Evolutionary conservation across 2,329 filamentous ascomycete species (phyloP).

Genomic region (Dactylellina parvicollis): DNA sequence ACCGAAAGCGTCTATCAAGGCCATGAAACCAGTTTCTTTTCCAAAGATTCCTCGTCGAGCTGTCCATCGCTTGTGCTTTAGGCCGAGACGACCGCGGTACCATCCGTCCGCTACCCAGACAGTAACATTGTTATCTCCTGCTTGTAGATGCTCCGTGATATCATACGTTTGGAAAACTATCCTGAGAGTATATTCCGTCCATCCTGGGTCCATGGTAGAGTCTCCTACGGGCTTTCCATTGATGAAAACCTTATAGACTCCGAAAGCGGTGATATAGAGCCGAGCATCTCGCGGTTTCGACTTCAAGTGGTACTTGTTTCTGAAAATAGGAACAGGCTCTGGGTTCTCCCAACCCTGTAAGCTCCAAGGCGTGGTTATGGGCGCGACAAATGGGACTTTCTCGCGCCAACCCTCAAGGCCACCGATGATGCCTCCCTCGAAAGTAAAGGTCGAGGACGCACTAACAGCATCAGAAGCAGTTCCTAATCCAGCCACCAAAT

Average conservation of each 20-base stretch:
- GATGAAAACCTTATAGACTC: slow-evolving; percentile 38
- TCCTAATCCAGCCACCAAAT: background rate
- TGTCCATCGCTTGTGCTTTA: slow-evolving; percentile 32
- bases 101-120: slow-evolving; percentile 43
- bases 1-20: slow-evolving; percentile 21
- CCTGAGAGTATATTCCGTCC: slow-evolving; percentile 40
- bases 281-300: slow-evolving; percentile 28
- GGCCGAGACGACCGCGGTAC: slow-evolving; percentile 44
- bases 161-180: slow-evolving; percentile 45
- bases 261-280: slow-evolving; percentile 37
- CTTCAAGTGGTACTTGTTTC: slow-evolving; percentile 22
- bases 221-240: slow-evolving; percentile 41
- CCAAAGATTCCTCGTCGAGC: slow-evolving; percentile 44
- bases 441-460: slow-evolving; percentile 9
- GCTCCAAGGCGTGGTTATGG: slow-evolving; percentile 40
- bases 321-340: slow-evolving; percentile 23
- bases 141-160: slow-evolving; percentile 40
- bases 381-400: slow-evolving; percentile 13
- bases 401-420: slow-evolving; percentile 32
- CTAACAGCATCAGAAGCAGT: slow-evolving; percentile 1
- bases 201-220: slow-evolving; percentile 41
- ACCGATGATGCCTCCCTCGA: slow-evolving; percentile 36
- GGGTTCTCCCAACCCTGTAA: slow-evolving; percentile 34
- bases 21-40: slow-evolving; percentile 45
- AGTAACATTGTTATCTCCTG: slow-evolving; percentile 20